Evolutionary conservation across 1,284 basidiomycete species (phyloP), one percentile per base, ranked within the genome.

Genomic region (Microbotryum intermedium): DNA sequence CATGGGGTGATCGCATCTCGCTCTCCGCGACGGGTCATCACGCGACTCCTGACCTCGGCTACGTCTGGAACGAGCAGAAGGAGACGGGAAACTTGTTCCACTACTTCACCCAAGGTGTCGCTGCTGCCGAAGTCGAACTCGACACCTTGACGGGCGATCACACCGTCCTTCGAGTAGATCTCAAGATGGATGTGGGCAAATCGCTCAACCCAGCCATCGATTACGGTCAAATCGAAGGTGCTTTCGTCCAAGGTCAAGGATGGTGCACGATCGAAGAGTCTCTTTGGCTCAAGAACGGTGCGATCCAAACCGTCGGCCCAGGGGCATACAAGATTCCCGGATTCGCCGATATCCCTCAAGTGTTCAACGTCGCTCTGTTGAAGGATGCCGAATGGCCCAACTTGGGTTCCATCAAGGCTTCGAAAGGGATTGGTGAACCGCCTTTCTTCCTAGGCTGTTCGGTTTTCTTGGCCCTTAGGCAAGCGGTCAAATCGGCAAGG

Each of bases 151-250:
- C 74, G 4, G 75, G 75, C 20, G 74, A 74, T 52, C 67, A 69
- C 57, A 65, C 70, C 8, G 69, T 73, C 39, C 59, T 70, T 6
- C 62, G 71, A 11, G 59, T 57, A 2, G 72, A 72, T 57, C 43
- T 61, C 16, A 21, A 34, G 25, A 73, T 74, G 72, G 74, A 75
- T 50, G 71, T 75, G 7, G 75, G 74, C 4, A 67, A 72, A 3
- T 71, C 68, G 39, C 68, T 76, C 67, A 75, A 75, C 53, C 74
- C 74, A 7, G 65, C 67, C 8, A 74, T 76, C 55, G 75, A 76
- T 57, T 72, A 73, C n/a, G 75, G 74, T 11, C 75, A 76, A 62
- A 72, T 76, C 23, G 59, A 65, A n/a, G 58, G 61, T 9, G 55
- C 59, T 1, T 56, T 53, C 49, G 46, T 58, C 2, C 45, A 69